Percentiles rank a stretch among this genome's conserved stretches.
phyloP scores from a whole-genome alignment of 305 asterid genomes.

The Ruellia speciosa region DNA sequence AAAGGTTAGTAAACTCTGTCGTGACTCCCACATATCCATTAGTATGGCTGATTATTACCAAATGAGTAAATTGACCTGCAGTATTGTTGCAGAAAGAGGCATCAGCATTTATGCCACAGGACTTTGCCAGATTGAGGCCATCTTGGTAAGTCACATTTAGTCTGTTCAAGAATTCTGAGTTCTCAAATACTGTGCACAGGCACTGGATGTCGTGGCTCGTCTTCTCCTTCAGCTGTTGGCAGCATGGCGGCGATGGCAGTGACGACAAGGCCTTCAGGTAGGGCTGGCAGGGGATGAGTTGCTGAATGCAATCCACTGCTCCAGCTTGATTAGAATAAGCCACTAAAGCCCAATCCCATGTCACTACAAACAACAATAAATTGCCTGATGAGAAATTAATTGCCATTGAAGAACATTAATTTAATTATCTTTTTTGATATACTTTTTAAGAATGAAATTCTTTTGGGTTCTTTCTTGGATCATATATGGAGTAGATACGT shows the following conservation, averaged over 20 bases:
- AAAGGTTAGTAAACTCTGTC: too few relatives aligned
- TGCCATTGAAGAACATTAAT: too few relatives aligned
- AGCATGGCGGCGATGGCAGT: conserved; percentile 31
- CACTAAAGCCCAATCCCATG: neutral
- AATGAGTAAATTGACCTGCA: neutral
- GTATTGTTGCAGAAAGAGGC: conserved; percentile 22
- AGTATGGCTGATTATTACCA: conserved; percentile 9
- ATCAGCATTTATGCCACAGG: conserved; percentile 33
- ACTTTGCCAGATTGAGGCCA: conserved; percentile 28
- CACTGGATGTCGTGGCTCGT: conserved; percentile 26
- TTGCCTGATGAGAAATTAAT: too few relatives aligned
- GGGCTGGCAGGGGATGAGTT: conserved; percentile 35
- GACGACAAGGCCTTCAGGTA: conserved; percentile 21
- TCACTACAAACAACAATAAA: conserved; percentile 13
- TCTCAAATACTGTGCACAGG: conserved; percentile 32
- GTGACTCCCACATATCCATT: neutral
- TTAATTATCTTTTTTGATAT: too few relatives aligned
- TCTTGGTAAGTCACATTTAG: conserved; percentile 31
- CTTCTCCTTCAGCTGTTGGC: conserved; percentile 32
- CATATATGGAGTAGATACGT: neutral
- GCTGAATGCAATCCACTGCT: conserved; percentile 27
- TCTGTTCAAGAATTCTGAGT: conserved; percentile 18
- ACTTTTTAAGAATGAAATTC: too few relatives aligned
- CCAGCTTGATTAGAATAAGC: too few relatives aligned
- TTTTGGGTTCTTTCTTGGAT: too few relatives aligned